A percentile compares a stretch with the other conserved stretches of the same genome.
Evolutionary conservation across 805 yeast species (phyloP).

Genomic region (Torulaspora maleeae): DNA sequence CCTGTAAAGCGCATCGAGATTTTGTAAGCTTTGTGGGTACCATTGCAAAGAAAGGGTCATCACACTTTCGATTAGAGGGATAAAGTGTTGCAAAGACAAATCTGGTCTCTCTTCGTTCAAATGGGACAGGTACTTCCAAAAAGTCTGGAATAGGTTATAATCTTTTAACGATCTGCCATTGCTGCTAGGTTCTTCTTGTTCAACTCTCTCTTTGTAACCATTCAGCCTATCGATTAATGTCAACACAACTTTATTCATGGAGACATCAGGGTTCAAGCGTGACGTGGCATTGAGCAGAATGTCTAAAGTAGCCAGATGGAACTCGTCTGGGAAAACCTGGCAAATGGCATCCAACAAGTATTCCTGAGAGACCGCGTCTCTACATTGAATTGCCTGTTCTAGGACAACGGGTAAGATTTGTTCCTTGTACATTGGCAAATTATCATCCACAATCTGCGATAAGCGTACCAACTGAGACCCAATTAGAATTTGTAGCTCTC

Average conservation of each 20-base stretch:
- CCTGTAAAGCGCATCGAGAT: conserved; percentile 57
- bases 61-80: conserved; percentile 60
- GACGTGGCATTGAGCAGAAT: conserved; percentile 60
- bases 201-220: conserved; percentile 16
- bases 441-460: conserved; percentile 77
- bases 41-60: conserved; percentile 59
- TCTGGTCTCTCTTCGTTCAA: conserved; percentile 57
- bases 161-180: conserved; percentile 17
- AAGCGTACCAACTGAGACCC: conserved; percentile 89
- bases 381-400: conserved; percentile 89
- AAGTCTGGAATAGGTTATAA: conserved; percentile 50
- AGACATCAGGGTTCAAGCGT: conserved; percentile 65
- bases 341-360: conserved; percentile 86
- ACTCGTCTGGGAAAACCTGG: conserved; percentile 92
- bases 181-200: conserved; percentile 7
- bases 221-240: conserved; percentile 67
- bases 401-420: conserved; percentile 72
- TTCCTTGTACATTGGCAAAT: conserved; percentile 41
- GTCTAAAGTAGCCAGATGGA: conserved; percentile 72
- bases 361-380: conserved; percentile 88
- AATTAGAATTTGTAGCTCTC: conserved; percentile 83
- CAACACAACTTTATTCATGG: conserved; percentile 58
- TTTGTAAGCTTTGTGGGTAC: conserved; percentile 56
- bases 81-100: conserved; percentile 60
- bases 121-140: conserved; percentile 60